Conservation (phyloP, 257 asterid genomes). For the Solanum bulbocastanum region DNA sequence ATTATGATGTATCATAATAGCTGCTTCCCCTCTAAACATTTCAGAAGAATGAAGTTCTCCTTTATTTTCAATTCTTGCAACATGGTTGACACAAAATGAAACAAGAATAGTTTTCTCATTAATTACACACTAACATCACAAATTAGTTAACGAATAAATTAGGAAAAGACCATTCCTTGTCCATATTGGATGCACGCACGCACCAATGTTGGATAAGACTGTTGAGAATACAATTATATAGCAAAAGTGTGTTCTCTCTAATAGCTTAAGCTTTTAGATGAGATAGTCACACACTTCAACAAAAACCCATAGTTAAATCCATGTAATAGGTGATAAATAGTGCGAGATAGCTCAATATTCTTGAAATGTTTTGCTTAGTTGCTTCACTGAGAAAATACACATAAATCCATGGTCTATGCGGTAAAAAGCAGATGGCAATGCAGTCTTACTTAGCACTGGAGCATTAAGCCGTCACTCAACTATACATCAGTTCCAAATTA, state of each 20-base stretch:
- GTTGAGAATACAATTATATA: neutral
- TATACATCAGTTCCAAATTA: neutral
- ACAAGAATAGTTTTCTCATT: neutral
- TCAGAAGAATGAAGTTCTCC: neutral
- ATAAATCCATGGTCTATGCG: neutral
- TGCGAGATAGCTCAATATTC: neutral
- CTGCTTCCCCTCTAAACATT: neutral
- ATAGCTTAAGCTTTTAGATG: neutral
- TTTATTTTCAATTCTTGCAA: neutral
- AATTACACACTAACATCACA: neutral
- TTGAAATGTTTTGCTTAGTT: neutral
- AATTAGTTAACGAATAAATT: neutral
- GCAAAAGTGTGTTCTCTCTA: neutral
- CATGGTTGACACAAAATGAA: neutral
- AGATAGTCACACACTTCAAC: neutral
- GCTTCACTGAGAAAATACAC: neutral
- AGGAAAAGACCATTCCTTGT: neutral
- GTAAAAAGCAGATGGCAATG: neutral
- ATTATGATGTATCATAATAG: neutral
- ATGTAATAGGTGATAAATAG: neutral
- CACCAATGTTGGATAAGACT: neutral
- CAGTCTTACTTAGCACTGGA: neutral
- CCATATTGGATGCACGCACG: neutral
- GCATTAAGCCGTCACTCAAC: neutral
- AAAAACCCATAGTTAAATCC: neutral